A percentile compares a stretch with the other conserved stretches of the same genome.
Evolutionary conservation across 2,329 filamentous ascomycete genomes (phyloP).

Genomic region (Sporothrix curviconia): DNA sequence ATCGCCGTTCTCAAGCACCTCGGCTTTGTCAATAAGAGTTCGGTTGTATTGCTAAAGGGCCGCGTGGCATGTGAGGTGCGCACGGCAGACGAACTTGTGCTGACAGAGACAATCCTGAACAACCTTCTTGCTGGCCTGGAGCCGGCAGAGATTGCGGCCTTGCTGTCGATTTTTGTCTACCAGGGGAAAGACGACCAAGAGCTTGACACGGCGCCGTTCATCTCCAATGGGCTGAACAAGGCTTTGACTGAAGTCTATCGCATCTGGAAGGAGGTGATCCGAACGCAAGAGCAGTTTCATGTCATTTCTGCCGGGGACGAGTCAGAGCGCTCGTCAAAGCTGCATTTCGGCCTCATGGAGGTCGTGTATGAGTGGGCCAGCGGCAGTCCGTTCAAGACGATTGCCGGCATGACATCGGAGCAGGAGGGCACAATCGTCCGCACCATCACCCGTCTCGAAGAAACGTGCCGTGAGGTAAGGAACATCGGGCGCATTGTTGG

Average conservation of each 20-base stretch:
- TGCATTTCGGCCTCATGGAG: conserved; percentile 89
- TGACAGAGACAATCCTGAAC: conserved; percentile 93
- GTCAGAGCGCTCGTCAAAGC: conserved; percentile 78
- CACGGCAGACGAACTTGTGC: conserved; percentile 89
- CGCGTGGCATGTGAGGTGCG: conserved; percentile 98
- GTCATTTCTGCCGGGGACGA: conserved; percentile 88
- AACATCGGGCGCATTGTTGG: conserved; percentile 94
- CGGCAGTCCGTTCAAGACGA: conserved; percentile 97
- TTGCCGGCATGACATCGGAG: conserved; percentile 91
- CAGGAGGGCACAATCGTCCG: conserved; percentile 95
- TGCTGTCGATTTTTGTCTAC: conserved; percentile 93
- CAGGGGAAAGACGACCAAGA: conserved; percentile 63
- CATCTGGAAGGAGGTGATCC: conserved; percentile 88
- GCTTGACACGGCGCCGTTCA: conserved; percentile 69
- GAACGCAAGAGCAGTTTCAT: conserved; percentile 81
- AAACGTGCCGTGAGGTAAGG: conserved; percentile 95
- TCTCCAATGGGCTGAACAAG: conserved; percentile 74
- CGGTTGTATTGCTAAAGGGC: conserved; percentile 89
- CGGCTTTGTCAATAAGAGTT: conserved; percentile 80
- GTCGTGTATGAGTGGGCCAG: conserved; percentile 98
- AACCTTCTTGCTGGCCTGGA: conserved; percentile 95
- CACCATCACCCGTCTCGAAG: conserved; percentile 87
- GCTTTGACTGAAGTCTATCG: conserved; percentile 80
- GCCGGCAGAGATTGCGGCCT: conserved; percentile 89
- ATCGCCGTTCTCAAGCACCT: conserved; percentile 88